phyloP scores from a whole-genome alignment of 1,284 basidiomycete species.

The Trichosporon sp. region DNA sequence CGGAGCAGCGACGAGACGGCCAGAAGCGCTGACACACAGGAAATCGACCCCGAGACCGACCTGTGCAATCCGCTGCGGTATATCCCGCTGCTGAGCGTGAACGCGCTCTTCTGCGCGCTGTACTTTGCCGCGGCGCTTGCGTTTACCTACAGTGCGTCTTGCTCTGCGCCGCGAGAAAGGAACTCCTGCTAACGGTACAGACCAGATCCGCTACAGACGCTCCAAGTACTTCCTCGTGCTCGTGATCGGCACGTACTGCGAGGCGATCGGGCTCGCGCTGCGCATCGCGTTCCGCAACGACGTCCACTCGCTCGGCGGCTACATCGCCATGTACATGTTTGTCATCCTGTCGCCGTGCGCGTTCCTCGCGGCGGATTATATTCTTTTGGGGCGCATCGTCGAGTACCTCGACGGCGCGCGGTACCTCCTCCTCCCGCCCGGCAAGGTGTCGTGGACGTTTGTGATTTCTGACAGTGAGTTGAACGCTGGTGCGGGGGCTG shows the following conservation, averaged over 20 bases:
- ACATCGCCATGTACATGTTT: slow-evolving; percentile 21
- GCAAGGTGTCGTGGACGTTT: slow-evolving; percentile 33
- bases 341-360: slow-evolving; percentile 56
- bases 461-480: slow-evolving; percentile 54
- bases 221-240: slow-evolving; percentile 19
- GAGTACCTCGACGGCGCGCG: slow-evolving; percentile 55
- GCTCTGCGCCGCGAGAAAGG: neutral
- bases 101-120: slow-evolving; percentile 56
- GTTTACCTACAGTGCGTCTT: slow-evolving; percentile 54
- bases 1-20: neutral
- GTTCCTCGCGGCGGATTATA: slow-evolving; percentile 69
- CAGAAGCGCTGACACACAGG: neutral
- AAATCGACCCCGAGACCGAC: slow-evolving; percentile 11
- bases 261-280: slow-evolving; percentile 18
- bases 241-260: slow-evolving; percentile 17
- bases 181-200: slow-evolving; percentile 11
- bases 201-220: slow-evolving; percentile 13
- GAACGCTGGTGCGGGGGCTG: too few relatives aligned
- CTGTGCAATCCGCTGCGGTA: slow-evolving; percentile 53
- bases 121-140: slow-evolving; percentile 56
- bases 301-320: slow-evolving; percentile 12
- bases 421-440: slow-evolving; percentile 36
- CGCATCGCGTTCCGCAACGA: slow-evolving; percentile 15
- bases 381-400: slow-evolving; percentile 62
- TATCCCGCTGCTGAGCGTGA: slow-evolving; percentile 59